Conservation (phyloP, 148 eudicot genomes). For the Mesembryanthemum crystallinum region DNA sequence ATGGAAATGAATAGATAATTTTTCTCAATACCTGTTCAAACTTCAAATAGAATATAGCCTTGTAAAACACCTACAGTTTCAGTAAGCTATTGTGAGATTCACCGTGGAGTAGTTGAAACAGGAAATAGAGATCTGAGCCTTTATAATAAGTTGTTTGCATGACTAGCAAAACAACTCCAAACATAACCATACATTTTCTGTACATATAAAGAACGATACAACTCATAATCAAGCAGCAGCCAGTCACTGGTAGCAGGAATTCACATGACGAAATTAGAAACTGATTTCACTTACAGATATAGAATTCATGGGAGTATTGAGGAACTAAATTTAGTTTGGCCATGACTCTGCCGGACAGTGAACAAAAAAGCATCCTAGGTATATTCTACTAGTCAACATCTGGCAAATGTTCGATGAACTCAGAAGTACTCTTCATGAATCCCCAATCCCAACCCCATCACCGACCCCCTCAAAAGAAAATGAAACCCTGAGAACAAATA, state of each 20-base stretch:
- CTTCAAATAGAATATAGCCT: too few relatives aligned
- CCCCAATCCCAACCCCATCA: background rate
- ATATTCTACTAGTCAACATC: background rate
- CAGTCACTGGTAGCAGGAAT: background rate
- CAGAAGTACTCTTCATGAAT: too few relatives aligned
- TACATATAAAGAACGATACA: background rate
- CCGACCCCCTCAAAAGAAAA: background rate
- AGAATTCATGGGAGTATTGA: too few relatives aligned
- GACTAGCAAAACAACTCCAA: background rate
- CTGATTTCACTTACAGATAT: too few relatives aligned
- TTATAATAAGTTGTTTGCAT: background rate
- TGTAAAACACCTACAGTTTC: too few relatives aligned
- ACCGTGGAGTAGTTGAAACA: too few relatives aligned
- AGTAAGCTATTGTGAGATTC: too few relatives aligned
- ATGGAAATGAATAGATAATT: too few relatives aligned
- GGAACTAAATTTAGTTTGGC: background rate
- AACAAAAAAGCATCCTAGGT: background rate
- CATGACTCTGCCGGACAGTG: background rate
- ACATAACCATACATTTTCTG: background rate
- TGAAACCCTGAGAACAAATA: background rate
- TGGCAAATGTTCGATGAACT: background rate
- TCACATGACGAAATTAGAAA: background rate
- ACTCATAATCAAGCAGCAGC: background rate
- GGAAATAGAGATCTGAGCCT: too few relatives aligned
- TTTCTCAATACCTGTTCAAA: too few relatives aligned